These are phyloP conservation scores for Radiomyces spectabilis DNA, from an alignment of 192 early-diverging fungal genomes.

Conservation along the genomic window DNA sequence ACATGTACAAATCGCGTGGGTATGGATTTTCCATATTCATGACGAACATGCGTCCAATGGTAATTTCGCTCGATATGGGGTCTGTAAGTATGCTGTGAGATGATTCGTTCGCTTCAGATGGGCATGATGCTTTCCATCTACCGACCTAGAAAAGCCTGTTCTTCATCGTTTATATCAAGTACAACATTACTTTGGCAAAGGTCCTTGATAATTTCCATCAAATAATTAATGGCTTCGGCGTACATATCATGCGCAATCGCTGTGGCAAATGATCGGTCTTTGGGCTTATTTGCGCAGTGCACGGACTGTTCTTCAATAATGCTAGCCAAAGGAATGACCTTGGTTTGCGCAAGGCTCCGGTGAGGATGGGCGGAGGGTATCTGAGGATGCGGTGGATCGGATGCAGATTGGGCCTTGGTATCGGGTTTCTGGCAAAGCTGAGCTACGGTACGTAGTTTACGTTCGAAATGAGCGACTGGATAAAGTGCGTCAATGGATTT, in stretches of 20 bases:
- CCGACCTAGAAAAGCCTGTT: too few species aligned
- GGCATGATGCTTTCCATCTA: not conserved
- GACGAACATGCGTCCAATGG: constrained; percentile 8
- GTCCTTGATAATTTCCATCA: constrained; percentile 6
- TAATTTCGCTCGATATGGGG: constrained; percentile 1
- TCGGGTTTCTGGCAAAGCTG: constrained; percentile 23
- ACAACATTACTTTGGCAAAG: constrained; percentile 17
- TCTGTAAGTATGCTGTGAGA: not conserved
- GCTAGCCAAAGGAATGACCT: constrained; percentile 13
- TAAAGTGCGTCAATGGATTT: constrained; percentile 19
- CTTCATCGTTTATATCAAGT: constrained; percentile 21
- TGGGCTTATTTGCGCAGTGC: too few species aligned
- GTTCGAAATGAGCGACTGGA: constrained; percentile 22
- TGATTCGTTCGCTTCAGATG: too few species aligned
- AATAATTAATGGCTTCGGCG: constrained; percentile 15
- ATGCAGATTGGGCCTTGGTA: too few species aligned
- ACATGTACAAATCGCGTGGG: too few species aligned
- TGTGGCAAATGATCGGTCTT: not conserved
- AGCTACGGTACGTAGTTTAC: constrained; percentile 18
- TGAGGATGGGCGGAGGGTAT: too few species aligned
- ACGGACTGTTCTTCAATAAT: constrained; percentile 10
- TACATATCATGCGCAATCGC: constrained; percentile 21
- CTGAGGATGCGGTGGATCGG: too few species aligned
- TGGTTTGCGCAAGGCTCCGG: not conserved
- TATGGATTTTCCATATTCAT: constrained; percentile 13